phyloP scores from a whole-genome alignment of 2,329 filamentous ascomycete species.

The Biscogniauxia sp. region DNA sequence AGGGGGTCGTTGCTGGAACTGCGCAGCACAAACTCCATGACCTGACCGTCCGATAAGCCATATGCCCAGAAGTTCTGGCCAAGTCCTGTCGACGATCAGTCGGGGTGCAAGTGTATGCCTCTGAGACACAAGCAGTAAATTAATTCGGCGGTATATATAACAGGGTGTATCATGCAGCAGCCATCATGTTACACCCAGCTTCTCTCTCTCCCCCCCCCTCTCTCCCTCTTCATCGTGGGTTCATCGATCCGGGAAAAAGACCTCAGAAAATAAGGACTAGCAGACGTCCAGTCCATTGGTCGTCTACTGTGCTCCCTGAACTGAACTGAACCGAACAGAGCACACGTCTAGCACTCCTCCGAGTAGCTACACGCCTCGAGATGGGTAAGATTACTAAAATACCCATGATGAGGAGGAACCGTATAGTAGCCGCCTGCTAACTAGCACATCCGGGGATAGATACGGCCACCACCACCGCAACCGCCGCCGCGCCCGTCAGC shows the following conservation, averaged over 20 bases:
- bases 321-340: neutral
- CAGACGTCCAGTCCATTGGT: neutral
- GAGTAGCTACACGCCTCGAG: neutral
- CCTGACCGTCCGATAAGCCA: neutral
- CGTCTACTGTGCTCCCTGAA: neutral
- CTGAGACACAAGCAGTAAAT: too few relatives aligned
- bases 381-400: neutral
- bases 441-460: slow-evolving; percentile 8
- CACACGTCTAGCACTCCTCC: neutral
- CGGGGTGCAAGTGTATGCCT: too few relatives aligned
- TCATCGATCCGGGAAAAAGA: neutral
- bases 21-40: neutral
- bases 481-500: slow-evolving; percentile 16
- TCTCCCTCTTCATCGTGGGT: neutral
- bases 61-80: neutral
- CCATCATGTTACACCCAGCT: neutral
- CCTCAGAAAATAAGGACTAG: neutral
- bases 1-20: neutral
- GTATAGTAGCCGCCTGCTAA: neutral
- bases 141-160: neutral
- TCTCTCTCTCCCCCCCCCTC: neutral
- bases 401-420: neutral
- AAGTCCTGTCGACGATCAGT: neutral
- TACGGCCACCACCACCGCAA: slow-evolving; percentile 21
- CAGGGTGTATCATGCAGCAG: neutral